These are phyloP conservation scores for Canariomyces notabilis DNA, from an alignment of 2,329 filamentous ascomycete species.

Conservation along the genomic window DNA sequence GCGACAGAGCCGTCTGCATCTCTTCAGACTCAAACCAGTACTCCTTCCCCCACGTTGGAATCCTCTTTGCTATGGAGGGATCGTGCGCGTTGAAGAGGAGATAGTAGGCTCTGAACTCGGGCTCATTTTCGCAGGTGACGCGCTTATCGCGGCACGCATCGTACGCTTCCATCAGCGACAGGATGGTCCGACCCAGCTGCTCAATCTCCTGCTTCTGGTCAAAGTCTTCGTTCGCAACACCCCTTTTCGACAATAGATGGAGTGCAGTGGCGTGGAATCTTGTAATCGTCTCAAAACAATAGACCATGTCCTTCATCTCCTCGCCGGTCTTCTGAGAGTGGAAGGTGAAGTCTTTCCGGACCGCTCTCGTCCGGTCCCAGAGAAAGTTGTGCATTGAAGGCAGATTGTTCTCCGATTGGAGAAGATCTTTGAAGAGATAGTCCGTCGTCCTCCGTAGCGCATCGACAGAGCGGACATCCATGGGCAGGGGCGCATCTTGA, in stretches of 20 bases:
- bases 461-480: constrained; percentile 59
- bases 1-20: constrained; percentile 56
- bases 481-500: constrained; percentile 61
- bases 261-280: constrained; percentile 62
- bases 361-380: constrained; percentile 63
- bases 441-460: constrained; percentile 56
- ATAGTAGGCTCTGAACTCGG: constrained; percentile 63
- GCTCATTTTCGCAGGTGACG: constrained; percentile 56
- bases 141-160: constrained; percentile 58
- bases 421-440: constrained; percentile 57
- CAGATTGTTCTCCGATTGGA: constrained; percentile 51
- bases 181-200: constrained; percentile 59
- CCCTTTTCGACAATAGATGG: constrained; percentile 56
- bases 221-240: constrained; percentile 54
- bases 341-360: constrained; percentile 64
- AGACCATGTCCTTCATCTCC: constrained; percentile 55
- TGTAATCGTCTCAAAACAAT: constrained; percentile 61
- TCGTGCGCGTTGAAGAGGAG: constrained; percentile 57
- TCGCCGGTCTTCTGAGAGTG: constrained; percentile 55
- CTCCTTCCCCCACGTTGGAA: constrained; percentile 50
- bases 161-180: constrained; percentile 62
- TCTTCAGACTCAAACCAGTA: constrained; percentile 52
- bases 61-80: constrained; percentile 51
- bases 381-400: constrained; percentile 56
- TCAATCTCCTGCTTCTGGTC: constrained; percentile 64